Base-by-base conservation (phyloP, 345 rosid genomes). In the Dimocarpus longan region DNA sequence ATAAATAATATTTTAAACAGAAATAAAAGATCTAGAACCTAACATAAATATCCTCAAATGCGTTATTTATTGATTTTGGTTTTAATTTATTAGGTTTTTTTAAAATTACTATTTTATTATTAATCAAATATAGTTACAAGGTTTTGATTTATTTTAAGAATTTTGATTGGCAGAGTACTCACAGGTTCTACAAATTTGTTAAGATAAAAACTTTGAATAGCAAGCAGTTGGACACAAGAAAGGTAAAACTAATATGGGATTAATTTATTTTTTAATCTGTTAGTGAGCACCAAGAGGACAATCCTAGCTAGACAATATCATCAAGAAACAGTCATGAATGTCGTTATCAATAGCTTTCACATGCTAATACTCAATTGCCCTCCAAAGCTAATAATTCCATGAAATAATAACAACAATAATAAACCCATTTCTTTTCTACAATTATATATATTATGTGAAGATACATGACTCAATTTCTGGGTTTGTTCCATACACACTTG, bases 271-370 rank as follows among this genome's bases (percentile, higher is more conserved):
- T 0, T n/a, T 59, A 8, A 26, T 46, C 42, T 28, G n/a, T 62
- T 28, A 67, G 56, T 67, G 21, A 60, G 24, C 44, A 68, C n/a
- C 37, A 39, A 10, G 21, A 70, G n/a, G 11, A 6, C 63, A 28
- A 7, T 50, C 54, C 40, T 11, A 59, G 76, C 48, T 43, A 63
- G 59, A 74, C 75, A 57, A 39, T 74, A 76, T 72, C 76, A 74
- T 48, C 19, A 40, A 77, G 28, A 21, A 65, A 42, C 81, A 74
- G 60, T 69, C 70, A 73, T 73, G 13, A 60, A 65, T 77, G 76
- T 73, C 73, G n/a, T 77, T 73, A 7, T 81, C 65, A 15, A 80
- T 76, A 80, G 65, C 73, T 79, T 16, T 82, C 85, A 80, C 86
- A 83, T 83, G 81, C 75, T 39, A 56, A 74, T 77, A 80, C 78